Base-by-base conservation (phyloP, 2,329 filamentous ascomycete genomes). In the Arthroderma sp. region DNA sequence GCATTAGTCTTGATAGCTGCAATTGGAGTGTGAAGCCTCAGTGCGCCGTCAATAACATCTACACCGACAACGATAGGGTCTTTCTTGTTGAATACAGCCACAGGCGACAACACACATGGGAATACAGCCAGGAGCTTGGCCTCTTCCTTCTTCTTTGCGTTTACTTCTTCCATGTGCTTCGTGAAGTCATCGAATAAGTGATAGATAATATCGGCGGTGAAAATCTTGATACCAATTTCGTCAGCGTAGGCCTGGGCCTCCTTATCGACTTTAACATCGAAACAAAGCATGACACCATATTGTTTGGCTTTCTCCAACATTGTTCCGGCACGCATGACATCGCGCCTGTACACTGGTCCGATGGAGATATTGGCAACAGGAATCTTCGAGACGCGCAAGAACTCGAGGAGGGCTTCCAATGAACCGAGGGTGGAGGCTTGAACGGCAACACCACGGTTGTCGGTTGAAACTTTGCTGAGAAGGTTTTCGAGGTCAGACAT, bases 211-310 rank as follows among this genome's bases (percentile, higher is more conserved):
- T 98, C 89, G 2, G 93, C 91, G 3, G 86, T 94, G 71, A 98
- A 98, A 57, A 98, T 85, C 73, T 94, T 96, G 69, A 98, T 85
- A 42, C 87, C 87, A 50, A 94, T 80, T 46, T 96, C 87, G 11
- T 95, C 86, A 7, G 91, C 91, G 57, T 96, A 94, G 6, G 77
- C 74, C 53, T 83, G 80, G 0, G 91, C 91, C 61, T 98, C 91
- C 66, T 94, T 96, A 69, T 98, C 91, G 10, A 98, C 86, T 71
- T 95, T 96, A 68, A 98, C 91, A 64, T 98, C 93, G 74, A 98
- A 98, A 65, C 91, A 96, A 42, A 98, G 80, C 91, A 98, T 98
- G 62, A 96, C 86, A n/a, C 91, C 91, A 56, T 82, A 93, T 61
- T 98, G 88, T 53, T 86, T 86, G 10, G 82, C 77, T 70, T 95